Percentiles rank a stretch among this genome's conserved stretches.
Evolutionary conservation across 768 basidiomycete genomes (phyloP).

Genomic region (Psilocybe tampanensis): DNA sequence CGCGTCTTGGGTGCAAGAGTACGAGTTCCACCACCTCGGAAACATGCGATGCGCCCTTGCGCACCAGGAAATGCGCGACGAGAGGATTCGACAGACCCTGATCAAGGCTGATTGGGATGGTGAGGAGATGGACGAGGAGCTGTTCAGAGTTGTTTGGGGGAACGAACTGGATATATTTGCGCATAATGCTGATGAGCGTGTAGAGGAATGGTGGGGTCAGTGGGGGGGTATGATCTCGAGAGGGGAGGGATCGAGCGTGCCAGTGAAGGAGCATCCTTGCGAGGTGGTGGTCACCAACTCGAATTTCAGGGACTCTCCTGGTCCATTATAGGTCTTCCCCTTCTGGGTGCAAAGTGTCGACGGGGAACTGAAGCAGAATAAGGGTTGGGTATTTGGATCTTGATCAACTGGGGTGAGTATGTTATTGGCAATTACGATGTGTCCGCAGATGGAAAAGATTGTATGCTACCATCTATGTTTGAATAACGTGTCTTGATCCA

Average conservation of each 20-base stretch:
- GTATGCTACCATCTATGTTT: no score
- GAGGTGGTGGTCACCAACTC: neutral
- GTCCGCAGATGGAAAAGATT: neutral
- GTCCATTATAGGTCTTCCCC: neutral
- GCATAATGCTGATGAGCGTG: slow-evolving; percentile 57
- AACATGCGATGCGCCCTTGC: slow-evolving; percentile 31
- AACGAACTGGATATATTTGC: slow-evolving; percentile 50
- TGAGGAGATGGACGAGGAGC: slow-evolving; percentile 50
- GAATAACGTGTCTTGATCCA: no score
- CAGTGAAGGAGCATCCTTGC: neutral
- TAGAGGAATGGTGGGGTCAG: slow-evolving; percentile 68
- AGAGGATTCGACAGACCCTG: slow-evolving; percentile 17
- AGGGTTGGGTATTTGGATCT: neutral
- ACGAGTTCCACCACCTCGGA: slow-evolving; percentile 9
- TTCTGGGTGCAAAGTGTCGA: neutral
- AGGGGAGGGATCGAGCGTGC: neutral
- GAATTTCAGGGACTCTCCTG: neutral
- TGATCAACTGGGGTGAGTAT: neutral
- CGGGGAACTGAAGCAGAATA: neutral
- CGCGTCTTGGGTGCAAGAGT: slow-evolving; percentile 6
- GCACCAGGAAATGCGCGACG: slow-evolving; percentile 27
- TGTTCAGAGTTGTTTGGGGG: slow-evolving; percentile 53
- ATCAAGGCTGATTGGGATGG: slow-evolving; percentile 39
- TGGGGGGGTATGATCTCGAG: slow-evolving; percentile 31
- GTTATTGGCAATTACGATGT: neutral